Conservation (phyloP, 495 filamentous ascomycete genomes). For the Glarea lozoyensis region DNA sequence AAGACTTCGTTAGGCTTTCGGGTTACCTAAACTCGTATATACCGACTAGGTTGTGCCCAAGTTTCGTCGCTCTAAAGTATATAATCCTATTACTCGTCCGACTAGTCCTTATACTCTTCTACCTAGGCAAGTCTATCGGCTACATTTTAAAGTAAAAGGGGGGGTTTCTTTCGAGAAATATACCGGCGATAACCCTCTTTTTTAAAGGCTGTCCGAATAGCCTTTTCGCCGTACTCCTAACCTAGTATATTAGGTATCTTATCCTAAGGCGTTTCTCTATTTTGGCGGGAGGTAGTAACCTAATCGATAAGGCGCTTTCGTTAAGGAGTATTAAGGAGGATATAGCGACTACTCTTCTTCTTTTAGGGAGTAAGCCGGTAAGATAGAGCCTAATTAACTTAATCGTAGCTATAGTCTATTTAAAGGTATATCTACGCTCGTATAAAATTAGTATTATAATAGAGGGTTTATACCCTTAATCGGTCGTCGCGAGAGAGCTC, state of each 20-base stretch:
- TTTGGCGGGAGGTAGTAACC: conserved; percentile 18
- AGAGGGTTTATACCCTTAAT: conserved; percentile 16
- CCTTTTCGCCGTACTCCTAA: conserved; percentile 11
- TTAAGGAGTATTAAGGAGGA: conserved; percentile 20
- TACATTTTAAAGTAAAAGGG: conserved; percentile 8
- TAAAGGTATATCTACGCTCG: conserved; percentile 18
- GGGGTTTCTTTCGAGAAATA: conserved; percentile 19
- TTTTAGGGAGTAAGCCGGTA: conserved; percentile 14
- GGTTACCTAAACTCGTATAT: conserved; percentile 13
- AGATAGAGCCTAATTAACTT: conserved; percentile 22
- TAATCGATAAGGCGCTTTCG: conserved; percentile 23
- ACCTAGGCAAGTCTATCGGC: conserved; percentile 10
- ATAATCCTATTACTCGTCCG: conserved; percentile 16
- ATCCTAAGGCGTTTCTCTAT: conserved; percentile 17
- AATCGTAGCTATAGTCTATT: conserved; percentile 12
- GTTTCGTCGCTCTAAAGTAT: conserved; percentile 26
- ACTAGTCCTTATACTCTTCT: conserved; percentile 10
- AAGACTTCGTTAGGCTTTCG: conserved; percentile 11
- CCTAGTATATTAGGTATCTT: conserved; percentile 21
- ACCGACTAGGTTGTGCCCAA: conserved; percentile 8
- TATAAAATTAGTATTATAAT: conserved; percentile 14
- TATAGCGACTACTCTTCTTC: conserved; percentile 12
- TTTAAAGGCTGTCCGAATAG: conserved; percentile 17
- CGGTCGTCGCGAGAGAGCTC: conserved; percentile 18
- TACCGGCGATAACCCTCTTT: conserved; percentile 22